phyloP scores from a whole-genome alignment of 768 basidiomycete species.

The Amylocystis lapponica region DNA sequence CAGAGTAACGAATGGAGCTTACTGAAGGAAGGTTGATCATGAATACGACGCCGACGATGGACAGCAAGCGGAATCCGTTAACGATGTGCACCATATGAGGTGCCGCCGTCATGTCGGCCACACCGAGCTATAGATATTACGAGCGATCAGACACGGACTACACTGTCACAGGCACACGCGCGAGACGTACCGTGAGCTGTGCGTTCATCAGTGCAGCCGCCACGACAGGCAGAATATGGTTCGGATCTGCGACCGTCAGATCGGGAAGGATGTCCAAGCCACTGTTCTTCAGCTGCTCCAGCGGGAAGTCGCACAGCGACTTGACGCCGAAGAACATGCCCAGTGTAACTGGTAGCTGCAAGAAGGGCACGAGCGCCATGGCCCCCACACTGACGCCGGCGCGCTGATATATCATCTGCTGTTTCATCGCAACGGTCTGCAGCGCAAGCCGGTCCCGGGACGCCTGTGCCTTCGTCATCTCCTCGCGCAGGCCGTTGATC shows the following conservation, averaged over 20 bases:
- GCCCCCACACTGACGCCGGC: slow-evolving; percentile 58
- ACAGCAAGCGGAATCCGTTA: slow-evolving; percentile 60
- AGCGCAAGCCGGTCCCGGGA: slow-evolving; percentile 34
- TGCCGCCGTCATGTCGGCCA: slow-evolving; percentile 45
- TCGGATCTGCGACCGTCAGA: slow-evolving; percentile 74
- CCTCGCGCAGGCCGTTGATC: slow-evolving; percentile 47
- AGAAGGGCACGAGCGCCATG: slow-evolving; percentile 48
- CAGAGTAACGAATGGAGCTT: slow-evolving; percentile 30
- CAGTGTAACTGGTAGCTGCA: slow-evolving; percentile 74
- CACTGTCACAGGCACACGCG: not conserved
- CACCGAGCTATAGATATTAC: slow-evolving; percentile 38
- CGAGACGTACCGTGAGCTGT: slow-evolving; percentile 61
- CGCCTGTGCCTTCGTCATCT: slow-evolving; percentile 32
- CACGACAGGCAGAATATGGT: slow-evolving; percentile 61
- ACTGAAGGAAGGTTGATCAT: slow-evolving; percentile 63
- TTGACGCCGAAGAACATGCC: slow-evolving; percentile 81
- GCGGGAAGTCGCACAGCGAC: slow-evolving; percentile 61
- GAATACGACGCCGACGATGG: slow-evolving; percentile 43
- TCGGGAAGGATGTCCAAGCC: slow-evolving; percentile 73
- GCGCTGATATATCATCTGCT: slow-evolving; percentile 50
- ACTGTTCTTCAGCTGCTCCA: slow-evolving; percentile 71
- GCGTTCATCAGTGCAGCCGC: slow-evolving; percentile 57
- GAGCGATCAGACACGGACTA: not conserved
- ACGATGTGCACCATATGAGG: slow-evolving; percentile 55
- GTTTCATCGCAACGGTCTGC: slow-evolving; percentile 39